Evolutionary conservation across 192 early-diverging fungal genomes (phyloP).

Genomic region (Glomus cerebriforme): DNA sequence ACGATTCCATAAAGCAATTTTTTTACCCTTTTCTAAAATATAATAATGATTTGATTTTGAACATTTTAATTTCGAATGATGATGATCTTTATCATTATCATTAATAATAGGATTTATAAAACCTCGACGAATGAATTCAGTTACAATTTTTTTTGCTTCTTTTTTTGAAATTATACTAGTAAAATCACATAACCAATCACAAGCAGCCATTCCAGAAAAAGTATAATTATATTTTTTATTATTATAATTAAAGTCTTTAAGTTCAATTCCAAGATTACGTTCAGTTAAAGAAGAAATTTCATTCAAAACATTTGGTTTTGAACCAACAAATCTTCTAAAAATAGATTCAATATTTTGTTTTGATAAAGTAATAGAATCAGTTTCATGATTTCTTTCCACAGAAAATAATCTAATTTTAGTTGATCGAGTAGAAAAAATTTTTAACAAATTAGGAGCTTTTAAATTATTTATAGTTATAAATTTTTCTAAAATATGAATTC

Average conservation of each 20-base stretch:
- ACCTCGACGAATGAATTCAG: conserved; percentile 45
- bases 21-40: conserved; percentile 38
- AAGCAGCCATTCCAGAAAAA: conserved; percentile 49
- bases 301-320: conserved; percentile 39
- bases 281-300: not conserved
- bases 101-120: conserved; percentile 46
- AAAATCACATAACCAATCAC: conserved; percentile 55
- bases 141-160: conserved; percentile 48
- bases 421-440: conserved; percentile 30
- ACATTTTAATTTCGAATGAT: conserved; percentile 19
- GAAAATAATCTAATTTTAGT: conserved; percentile 35
- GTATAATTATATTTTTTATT: conserved; percentile 42
- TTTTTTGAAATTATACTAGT: conserved; percentile 49
- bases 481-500: conserved; percentile 48
- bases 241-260: conserved; percentile 43
- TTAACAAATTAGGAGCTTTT: conserved; percentile 39
- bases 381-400: conserved; percentile 47
- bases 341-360: conserved; percentile 41
- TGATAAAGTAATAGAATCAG: conserved; percentile 49
- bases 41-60: conserved; percentile 38
- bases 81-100: not conserved
- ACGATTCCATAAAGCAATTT: conserved; percentile 41
- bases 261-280: conserved; percentile 45
- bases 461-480: conserved; percentile 48
- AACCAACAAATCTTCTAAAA: conserved; percentile 51